Conservation (phyloP, 2,329 filamentous ascomycete species). For the Simplicillium aogashimaense region DNA sequence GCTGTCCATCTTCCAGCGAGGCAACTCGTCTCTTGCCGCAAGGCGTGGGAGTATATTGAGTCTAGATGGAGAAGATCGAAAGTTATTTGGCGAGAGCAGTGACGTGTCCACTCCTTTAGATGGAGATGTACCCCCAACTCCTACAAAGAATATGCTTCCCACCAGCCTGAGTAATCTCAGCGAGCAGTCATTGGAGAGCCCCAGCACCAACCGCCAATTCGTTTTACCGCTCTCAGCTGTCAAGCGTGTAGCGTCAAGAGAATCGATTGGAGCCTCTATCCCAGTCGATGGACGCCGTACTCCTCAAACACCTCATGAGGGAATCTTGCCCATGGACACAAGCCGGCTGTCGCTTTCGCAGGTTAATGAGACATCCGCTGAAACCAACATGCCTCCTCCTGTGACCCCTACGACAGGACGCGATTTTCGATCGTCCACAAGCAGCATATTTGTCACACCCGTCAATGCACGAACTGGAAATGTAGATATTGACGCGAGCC, state of each 20-base stretch:
- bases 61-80: conserved; percentile 66
- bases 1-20: conserved; percentile 57
- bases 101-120: conserved; percentile 17
- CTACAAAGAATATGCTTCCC: conserved; percentile 61
- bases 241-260: conserved; percentile 23
- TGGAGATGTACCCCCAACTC: conserved; percentile 79
- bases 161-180: conserved; percentile 29
- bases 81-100: conserved; percentile 25
- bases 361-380: conserved; percentile 25
- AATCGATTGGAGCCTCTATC: conserved; percentile 45
- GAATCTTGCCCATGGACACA: conserved; percentile 65
- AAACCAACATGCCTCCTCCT: conserved; percentile 37
- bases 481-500: conserved; percentile 60
- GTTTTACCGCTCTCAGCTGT: conserved; percentile 30
- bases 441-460: conserved; percentile 50
- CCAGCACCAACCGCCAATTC: conserved; percentile 35
- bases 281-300: conserved; percentile 50
- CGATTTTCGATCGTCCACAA: conserved; percentile 38
- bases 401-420: conserved; percentile 70
- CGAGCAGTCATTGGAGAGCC: conserved; percentile 32
- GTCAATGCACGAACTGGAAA: conserved; percentile 60
- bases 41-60: conserved; percentile 66
- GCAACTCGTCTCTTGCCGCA: conserved; percentile 29
- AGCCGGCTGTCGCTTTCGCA: conserved; percentile 77
- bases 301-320: conserved; percentile 72